Conservation (phyloP, 2,329 filamentous ascomycete species). For the Apiospora phragmitis region DNA sequence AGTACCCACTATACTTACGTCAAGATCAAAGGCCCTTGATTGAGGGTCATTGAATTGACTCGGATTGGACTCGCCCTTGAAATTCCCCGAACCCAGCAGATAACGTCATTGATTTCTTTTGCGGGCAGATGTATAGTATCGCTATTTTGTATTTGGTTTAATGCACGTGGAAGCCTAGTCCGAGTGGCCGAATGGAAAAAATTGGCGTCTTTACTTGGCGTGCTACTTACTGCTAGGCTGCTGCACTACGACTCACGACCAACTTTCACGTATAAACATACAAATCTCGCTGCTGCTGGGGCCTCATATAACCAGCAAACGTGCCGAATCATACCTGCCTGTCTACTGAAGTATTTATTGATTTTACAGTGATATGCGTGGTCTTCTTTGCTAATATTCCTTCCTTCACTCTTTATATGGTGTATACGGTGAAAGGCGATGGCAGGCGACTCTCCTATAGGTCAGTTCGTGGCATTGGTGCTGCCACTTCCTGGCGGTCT, state of each 20-base stretch:
- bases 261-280: not conserved
- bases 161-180: not conserved
- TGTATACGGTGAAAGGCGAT: no score
- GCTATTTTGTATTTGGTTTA: not conserved
- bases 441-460: no score
- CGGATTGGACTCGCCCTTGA: not conserved
- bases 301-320: not conserved
- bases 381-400: no score
- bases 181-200: not conserved
- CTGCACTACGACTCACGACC: not conserved
- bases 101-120: not conserved
- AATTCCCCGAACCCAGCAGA: conserved; percentile 8
- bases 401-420: no score
- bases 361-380: no score
- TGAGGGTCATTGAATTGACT: not conserved
- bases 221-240: not conserved
- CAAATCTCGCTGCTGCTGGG: no score
- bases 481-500: no score
- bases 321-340: not conserved
- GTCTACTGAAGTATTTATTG: not conserved
- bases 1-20: not conserved
- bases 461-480: no score
- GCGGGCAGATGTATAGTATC: not conserved
- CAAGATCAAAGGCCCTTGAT: not conserved
- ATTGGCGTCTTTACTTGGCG: not conserved